Conservation (phyloP, 2,329 filamentous ascomycete genomes). For the Xylaria sp. region DNA sequence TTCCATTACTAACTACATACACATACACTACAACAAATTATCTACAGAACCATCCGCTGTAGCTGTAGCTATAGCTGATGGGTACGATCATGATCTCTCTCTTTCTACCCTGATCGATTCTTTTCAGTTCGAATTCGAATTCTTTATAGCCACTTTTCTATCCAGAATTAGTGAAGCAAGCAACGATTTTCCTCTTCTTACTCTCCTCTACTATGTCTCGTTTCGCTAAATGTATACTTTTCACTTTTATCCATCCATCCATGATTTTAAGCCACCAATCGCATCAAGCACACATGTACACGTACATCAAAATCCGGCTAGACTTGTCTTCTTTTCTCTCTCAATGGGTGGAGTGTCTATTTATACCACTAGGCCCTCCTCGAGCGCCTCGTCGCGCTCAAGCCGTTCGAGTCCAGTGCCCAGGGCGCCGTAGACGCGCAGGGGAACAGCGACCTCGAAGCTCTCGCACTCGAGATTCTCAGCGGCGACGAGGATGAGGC, state of each 20-base stretch:
- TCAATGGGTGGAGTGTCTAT: not conserved
- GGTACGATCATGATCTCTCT: constrained; percentile 12
- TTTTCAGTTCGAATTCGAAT: not conserved
- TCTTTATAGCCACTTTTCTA: constrained; percentile 18
- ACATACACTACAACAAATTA: constrained; percentile 17
- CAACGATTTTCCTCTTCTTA: not conserved
- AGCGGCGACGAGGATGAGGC: constrained; percentile 76
- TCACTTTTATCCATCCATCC: constrained; percentile 19
- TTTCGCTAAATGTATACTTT: constrained; percentile 26
- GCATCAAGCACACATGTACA: constrained; percentile 23
- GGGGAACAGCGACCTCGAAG: constrained; percentile 87
- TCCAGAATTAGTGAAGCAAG: constrained; percentile 21
- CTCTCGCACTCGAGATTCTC: constrained; percentile 86
- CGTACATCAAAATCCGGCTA: constrained; percentile 13
- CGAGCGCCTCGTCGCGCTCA: constrained; percentile 64
- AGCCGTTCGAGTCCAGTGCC: constrained; percentile 66
- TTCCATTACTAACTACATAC: constrained; percentile 23
- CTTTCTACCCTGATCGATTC: constrained; percentile 21
- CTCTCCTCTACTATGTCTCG: constrained; percentile 7
- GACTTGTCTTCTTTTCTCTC: not conserved
- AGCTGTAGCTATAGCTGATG: constrained; percentile 1
- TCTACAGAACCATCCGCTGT: constrained; percentile 21
- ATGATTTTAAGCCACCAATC: not conserved
- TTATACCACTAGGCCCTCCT: constrained; percentile 53
- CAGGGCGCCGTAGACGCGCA: constrained; percentile 79